A percentile compares a stretch with the other conserved stretches of the same genome.
Conservation (phyloP, 1,284 basidiomycete species). For the Apiotrichum sp. region DNA sequence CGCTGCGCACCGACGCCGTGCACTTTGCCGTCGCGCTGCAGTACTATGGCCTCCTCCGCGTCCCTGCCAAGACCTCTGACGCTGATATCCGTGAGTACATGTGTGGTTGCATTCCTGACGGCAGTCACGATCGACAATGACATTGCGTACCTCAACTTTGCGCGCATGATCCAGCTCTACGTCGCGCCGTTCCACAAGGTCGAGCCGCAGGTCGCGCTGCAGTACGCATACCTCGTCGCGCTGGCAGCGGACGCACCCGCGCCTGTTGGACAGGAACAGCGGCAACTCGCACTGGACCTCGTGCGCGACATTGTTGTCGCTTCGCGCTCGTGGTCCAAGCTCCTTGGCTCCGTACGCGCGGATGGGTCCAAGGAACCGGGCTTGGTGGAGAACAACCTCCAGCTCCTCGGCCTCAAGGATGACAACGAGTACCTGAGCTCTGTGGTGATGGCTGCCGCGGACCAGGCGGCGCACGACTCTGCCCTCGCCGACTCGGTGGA, state of each 20-base stretch:
- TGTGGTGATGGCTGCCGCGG: conserved; percentile 75
- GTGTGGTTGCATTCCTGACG: conserved; percentile 1
- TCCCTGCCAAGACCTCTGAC: conserved; percentile 76
- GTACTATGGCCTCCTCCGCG: conserved; percentile 87
- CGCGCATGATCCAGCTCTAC: conserved; percentile 86
- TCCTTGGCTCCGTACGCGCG: conserved; percentile 81
- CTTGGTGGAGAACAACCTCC: conserved; percentile 73
- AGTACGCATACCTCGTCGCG: conserved; percentile 88
- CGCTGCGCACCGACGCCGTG: conserved; percentile 87
- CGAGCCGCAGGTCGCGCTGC: conserved; percentile 86
- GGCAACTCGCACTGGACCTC: conserved; percentile 78
- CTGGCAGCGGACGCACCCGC: conserved; percentile 64
- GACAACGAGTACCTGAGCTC: conserved; percentile 69
- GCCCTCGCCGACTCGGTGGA: conserved; percentile 87
- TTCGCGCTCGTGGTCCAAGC: conserved; percentile 72
- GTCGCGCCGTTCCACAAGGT: conserved; percentile 83
- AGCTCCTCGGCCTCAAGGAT: conserved; percentile 68
- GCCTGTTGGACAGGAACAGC: conserved; percentile 69
- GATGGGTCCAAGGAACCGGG: conserved; percentile 88
- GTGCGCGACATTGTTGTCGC: conserved; percentile 81
- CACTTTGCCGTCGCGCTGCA: conserved; percentile 87
- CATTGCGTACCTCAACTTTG: conserved; percentile 60
- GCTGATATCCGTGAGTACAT: conserved; percentile 64
- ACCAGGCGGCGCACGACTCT: conserved; percentile 60
- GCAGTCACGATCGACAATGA: conserved; percentile 56